phyloP scores from a whole-genome alignment of 2,329 filamentous ascomycete genomes.

The Esteya vermicola region DNA sequence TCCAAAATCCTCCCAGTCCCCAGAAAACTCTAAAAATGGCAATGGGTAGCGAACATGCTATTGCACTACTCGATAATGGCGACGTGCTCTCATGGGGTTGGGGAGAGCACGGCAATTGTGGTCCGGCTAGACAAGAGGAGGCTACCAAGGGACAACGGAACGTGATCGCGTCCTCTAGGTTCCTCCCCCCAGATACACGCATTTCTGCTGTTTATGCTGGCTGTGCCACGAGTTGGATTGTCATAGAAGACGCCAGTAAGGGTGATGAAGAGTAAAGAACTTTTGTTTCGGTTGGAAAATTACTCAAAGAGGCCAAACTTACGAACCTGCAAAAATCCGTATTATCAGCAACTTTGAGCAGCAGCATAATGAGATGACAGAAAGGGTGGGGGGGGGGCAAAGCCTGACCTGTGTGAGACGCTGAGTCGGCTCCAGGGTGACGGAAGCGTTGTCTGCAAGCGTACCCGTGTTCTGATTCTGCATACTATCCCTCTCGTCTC shows the following conservation, averaged over 20 bases:
- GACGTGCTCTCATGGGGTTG: slow-evolving; percentile 81
- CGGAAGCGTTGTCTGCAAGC: slow-evolving; percentile 5
- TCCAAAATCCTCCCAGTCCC: slow-evolving; percentile 51
- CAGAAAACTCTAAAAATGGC: slow-evolving; percentile 50
- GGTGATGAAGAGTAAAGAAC: neutral
- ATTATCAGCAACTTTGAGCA: too few species aligned
- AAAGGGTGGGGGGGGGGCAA: too few species aligned
- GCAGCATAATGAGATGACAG: too few species aligned
- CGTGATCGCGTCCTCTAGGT: slow-evolving; percentile 44
- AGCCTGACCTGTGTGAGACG: slow-evolving; percentile 48
- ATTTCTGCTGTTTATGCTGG: slow-evolving; percentile 62
- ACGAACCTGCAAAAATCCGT: slow-evolving; percentile 15
- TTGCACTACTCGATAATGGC: slow-evolving; percentile 52
- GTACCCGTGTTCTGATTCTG: too few species aligned
- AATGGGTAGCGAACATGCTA: slow-evolving; percentile 78
- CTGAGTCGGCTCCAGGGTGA: slow-evolving; percentile 54
- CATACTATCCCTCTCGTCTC: slow-evolving; percentile 19
- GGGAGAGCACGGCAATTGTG: slow-evolving; percentile 97
- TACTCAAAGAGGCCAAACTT: slow-evolving; percentile 18
- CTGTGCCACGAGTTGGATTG: slow-evolving; percentile 77
- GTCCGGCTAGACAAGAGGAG: slow-evolving; percentile 34
- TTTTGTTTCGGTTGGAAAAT: neutral
- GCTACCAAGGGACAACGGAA: slow-evolving; percentile 60
- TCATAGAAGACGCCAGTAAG: slow-evolving; percentile 3
- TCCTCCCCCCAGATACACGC: slow-evolving; percentile 32